phyloP scores from a whole-genome alignment of 1,139 yeast species.

The Waltiozyma sp. region DNA sequence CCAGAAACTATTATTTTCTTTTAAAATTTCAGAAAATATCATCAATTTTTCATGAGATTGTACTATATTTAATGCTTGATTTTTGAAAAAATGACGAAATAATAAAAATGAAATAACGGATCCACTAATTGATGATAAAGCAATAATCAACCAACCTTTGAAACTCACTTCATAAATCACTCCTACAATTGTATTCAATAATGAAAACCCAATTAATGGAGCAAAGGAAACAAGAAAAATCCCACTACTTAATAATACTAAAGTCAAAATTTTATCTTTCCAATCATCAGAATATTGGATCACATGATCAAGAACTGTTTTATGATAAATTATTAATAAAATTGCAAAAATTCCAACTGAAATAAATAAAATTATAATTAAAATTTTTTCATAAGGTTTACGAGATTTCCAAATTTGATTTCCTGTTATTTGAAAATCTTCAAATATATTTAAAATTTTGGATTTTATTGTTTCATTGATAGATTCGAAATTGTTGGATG shows the following conservation, averaged over 20 bases:
- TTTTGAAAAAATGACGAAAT: slow-evolving; percentile 49
- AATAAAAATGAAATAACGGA: slow-evolving; percentile 61
- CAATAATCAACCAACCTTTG: slow-evolving; percentile 68
- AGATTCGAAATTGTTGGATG: too few species aligned
- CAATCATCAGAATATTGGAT: slow-evolving; percentile 31
- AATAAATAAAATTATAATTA: background rate
- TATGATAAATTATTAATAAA: background rate
- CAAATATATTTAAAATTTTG: background rate
- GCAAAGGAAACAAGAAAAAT: slow-evolving; percentile 60
- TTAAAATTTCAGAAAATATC: slow-evolving; percentile 68
- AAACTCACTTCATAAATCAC: slow-evolving; percentile 71
- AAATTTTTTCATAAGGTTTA: background rate
- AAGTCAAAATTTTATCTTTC: slow-evolving; percentile 29
- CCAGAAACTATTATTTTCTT: slow-evolving; percentile 54
- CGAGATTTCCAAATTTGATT: background rate
- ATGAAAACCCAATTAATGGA: slow-evolving; percentile 76
- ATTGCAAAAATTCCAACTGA: background rate
- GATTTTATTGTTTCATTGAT: background rate
- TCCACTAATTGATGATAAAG: slow-evolving; percentile 61
- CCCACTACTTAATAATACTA: slow-evolving; percentile 12
- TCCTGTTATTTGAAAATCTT: background rate
- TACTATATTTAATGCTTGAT: slow-evolving; percentile 45
- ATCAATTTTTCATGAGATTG: slow-evolving; percentile 49
- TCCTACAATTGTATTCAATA: slow-evolving; percentile 60
- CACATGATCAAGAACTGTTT: slow-evolving; percentile 23